phyloP scores from a whole-genome alignment of 2,329 filamentous ascomycete species.

The Byssoonygena ceratinophila region DNA sequence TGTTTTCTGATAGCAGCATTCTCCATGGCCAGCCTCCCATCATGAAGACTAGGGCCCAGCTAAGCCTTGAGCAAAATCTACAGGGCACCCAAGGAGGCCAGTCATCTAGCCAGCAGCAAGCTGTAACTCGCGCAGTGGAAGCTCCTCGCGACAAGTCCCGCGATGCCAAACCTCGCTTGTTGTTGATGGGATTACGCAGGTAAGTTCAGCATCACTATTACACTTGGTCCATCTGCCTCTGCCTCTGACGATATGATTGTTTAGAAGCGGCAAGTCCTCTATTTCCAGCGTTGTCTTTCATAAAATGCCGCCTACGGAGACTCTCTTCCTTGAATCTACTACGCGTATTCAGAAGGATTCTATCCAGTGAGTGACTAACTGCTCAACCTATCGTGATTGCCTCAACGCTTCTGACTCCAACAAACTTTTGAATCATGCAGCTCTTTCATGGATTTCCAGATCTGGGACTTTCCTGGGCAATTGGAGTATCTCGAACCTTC shows the following conservation, averaged over 20 bases:
- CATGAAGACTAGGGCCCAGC: constrained; percentile 25
- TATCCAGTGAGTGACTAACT: constrained; percentile 64
- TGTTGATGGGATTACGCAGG: constrained; percentile 95
- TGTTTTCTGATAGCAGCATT: constrained; percentile 16
- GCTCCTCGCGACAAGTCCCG: constrained; percentile 36
- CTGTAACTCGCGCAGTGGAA: constrained; percentile 19
- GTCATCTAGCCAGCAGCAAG: constrained; percentile 20
- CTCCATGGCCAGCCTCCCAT: constrained; percentile 18
- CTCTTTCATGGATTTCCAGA: constrained; percentile 98
- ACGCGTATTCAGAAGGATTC: constrained; percentile 88
- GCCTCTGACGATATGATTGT: constrained; percentile 13
- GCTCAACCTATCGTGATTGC: not conserved
- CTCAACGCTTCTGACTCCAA: constrained; percentile 2
- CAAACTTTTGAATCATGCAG: constrained; percentile 43
- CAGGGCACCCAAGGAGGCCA: constrained; percentile 25
- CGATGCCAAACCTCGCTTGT: constrained; percentile 65
- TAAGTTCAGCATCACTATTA: constrained; percentile 35
- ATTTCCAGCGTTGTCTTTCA: constrained; percentile 99
- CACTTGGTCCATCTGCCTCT: not conserved
- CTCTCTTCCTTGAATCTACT: constrained; percentile 88
- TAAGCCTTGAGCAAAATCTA: constrained; percentile 28
- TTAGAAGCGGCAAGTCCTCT: constrained; percentile 91
- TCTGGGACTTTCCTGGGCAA: constrained; percentile 95
- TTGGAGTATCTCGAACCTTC: constrained; percentile 82
- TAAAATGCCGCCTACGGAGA: constrained; percentile 92